Percentiles rank a stretch among this genome's conserved stretches.
Evolutionary conservation across 1,284 basidiomycete genomes (phyloP).

Genomic region (Leucoagaricus sp.): DNA sequence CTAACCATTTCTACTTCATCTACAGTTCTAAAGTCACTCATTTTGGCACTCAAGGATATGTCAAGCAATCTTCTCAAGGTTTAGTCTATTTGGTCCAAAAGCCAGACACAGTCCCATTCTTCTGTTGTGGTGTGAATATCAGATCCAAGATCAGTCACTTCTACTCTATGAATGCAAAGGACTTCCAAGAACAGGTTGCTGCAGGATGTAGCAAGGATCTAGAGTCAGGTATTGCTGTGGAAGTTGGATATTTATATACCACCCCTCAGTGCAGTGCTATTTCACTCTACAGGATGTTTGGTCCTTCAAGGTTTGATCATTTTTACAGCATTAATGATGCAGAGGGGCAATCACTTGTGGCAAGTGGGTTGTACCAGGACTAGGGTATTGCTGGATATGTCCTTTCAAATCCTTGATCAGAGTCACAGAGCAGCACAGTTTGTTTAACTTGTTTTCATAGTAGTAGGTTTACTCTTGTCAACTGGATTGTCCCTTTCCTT

Average conservation of each 20-base stretch:
- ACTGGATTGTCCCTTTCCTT: too few species aligned
- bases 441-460: too few species aligned
- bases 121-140: background rate
- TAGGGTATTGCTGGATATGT: constrained; percentile 15
- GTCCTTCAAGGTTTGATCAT: background rate
- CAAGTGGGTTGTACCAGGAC: background rate
- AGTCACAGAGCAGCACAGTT: too few species aligned
- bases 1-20: constrained; percentile 11
- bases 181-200: background rate
- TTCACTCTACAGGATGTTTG: constrained; percentile 8
- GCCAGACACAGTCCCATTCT: constrained; percentile 5
- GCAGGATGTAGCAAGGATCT: background rate
- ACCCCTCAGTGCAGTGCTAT: background rate
- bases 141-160: background rate
- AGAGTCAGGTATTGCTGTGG: background rate
- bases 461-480: too few species aligned
- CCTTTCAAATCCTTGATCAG: background rate
- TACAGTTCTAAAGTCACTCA: background rate
- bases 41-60: background rate
- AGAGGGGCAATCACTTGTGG: background rate
- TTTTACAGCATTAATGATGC: constrained; percentile 7
- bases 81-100: background rate
- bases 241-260: constrained; percentile 5
- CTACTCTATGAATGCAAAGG: constrained; percentile 2
- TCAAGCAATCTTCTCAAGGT: background rate